Evolutionary conservation across 2,329 filamentous ascomycete species (phyloP), one percentile per base, ranked within the genome.

Genomic region (Talaromyces sp.): DNA sequence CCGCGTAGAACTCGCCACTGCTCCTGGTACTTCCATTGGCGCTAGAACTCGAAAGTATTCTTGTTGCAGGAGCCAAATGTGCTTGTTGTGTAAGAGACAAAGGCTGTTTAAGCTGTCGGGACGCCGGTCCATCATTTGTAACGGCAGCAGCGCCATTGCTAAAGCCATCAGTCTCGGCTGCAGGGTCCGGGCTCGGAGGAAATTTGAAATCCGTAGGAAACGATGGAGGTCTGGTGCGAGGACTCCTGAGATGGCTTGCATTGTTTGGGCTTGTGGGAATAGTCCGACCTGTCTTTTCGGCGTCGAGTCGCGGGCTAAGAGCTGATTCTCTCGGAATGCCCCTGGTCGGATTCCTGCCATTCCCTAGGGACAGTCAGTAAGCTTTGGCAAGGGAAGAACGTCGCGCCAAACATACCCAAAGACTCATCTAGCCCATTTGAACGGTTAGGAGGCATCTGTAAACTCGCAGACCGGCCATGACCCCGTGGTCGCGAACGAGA

Each of bases 1-100:
- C 79, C 0, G 93, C 93, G 75, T 96, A 98, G 70, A 98, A 96
- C 71, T 99, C 95, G 60, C 90, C 90, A 73, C 95, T 99, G 67
- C 91, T 96, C 69, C 95, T 84, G 25, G 92, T 92, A 31, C 93
- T 98, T 60, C 85, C 86, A 64, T 85, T 85, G 67, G 90, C 81
- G 69, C 91, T 96, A 16, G 89, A 88, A 35, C 89, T 88, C 2
- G 92, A 91, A 60, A 96, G 81, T 58, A 96, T 86, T 58, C 78
- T 69, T 81, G 84, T 69, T 87, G 90, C 66, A 78, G 79, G 77
- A 63, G 69, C 68, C 67, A 74, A 65, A 44, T 72, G 74, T 11
- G 65, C 66, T 12, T 73, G 73, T 4, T 71, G 69, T 28, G 69
- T 66, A 18, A 72, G 57, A 18, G 66, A 63, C 5, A 69, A 62